A percentile compares a stretch with the other conserved stretches of the same genome.
These are phyloP conservation scores for Moesziomyces sp. DNA, from an alignment of 1,284 basidiomycete genomes.

Conservation along the genomic window DNA sequence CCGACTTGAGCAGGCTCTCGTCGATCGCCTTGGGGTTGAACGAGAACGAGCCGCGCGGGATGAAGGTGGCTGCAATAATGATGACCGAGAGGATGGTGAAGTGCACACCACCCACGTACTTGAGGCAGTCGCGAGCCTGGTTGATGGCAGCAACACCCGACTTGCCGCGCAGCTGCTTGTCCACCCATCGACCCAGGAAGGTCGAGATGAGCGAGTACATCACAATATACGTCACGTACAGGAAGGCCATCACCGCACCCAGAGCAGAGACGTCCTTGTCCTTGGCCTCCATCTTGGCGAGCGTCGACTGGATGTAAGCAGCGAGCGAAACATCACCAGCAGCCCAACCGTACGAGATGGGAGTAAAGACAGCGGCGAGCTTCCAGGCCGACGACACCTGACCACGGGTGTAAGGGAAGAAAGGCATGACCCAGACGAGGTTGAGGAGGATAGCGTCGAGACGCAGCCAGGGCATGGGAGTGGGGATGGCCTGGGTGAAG, in stretches of 20 bases:
- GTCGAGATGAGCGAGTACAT: conserved; percentile 67
- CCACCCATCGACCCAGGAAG: conserved; percentile 68
- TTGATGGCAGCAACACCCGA: conserved; percentile 40
- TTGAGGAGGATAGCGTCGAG: conserved; percentile 66
- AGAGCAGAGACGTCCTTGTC: conserved; percentile 67
- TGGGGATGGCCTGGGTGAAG: conserved; percentile 62
- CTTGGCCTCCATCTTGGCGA: conserved; percentile 63
- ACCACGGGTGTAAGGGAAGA: conserved; percentile 54
- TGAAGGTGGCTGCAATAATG: conserved; percentile 66
- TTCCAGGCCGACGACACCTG: conserved; percentile 57
- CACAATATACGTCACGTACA: conserved; percentile 56
- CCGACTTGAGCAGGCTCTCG: conserved; percentile 29
- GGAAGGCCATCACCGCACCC: conserved; percentile 68
- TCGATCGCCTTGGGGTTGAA: conserved; percentile 68
- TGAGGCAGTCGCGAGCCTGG: conserved; percentile 55
- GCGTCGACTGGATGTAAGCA: conserved; percentile 68
- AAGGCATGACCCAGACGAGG: conserved; percentile 68
- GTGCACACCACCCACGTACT: conserved; percentile 64
- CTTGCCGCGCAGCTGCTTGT: conserved; percentile 48
- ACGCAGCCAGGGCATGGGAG: conserved; percentile 67
- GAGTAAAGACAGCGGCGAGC: conserved; percentile 63
- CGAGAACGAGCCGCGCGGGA: conserved; percentile 65
- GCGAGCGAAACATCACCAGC: conserved; percentile 69
- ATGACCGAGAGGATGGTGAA: conserved; percentile 67
- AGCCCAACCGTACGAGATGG: conserved; percentile 69